Evolutionary conservation across 2,329 filamentous ascomycete species (phyloP).

Genomic region (Aspergillus fumigatiaffinis): DNA sequence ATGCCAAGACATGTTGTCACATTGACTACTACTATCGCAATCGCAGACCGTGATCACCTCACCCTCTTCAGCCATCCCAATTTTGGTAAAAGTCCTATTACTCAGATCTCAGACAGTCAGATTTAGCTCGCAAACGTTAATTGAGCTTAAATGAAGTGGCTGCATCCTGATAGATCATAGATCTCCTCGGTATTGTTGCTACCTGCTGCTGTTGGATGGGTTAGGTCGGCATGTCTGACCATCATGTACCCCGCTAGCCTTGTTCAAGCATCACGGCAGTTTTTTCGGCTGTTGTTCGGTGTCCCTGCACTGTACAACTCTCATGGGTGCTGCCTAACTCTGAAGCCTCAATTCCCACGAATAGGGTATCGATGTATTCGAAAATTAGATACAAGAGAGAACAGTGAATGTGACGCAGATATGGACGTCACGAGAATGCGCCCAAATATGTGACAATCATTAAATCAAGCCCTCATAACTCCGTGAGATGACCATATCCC

Average conservation of each 20-base stretch:
- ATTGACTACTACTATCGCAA: slow-evolving; percentile 23
- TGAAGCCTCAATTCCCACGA: not conserved
- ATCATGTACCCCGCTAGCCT: slow-evolving; percentile 13
- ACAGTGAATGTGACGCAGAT: not conserved
- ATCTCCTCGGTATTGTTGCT: not conserved
- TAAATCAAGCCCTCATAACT: slow-evolving; percentile 15
- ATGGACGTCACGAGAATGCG: slow-evolving; percentile 3
- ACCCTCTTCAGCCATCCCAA: slow-evolving; percentile 17
- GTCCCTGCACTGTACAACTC: no score
- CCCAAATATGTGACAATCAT: slow-evolving; percentile 3
- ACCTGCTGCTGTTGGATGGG: slow-evolving; percentile 2
- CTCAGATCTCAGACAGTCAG: slow-evolving; percentile 5
- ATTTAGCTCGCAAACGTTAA: slow-evolving; percentile 17
- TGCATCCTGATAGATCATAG: not conserved
- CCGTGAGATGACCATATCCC: slow-evolving; percentile 15
- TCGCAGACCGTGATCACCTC: slow-evolving; percentile 30
- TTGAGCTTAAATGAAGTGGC: slow-evolving; percentile 18
- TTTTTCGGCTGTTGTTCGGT: slow-evolving; percentile 25
- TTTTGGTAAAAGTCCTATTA: slow-evolving; percentile 6
- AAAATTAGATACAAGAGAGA: not conserved
- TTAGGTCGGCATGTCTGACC: slow-evolving; percentile 5
- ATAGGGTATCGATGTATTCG: slow-evolving; percentile 6
- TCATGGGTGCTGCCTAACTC: not conserved
- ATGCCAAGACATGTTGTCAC: slow-evolving; percentile 20
- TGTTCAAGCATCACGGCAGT: slow-evolving; percentile 24